phyloP scores from a whole-genome alignment of 129 eudicot genomes.

The Flaveria sonorensis region DNA sequence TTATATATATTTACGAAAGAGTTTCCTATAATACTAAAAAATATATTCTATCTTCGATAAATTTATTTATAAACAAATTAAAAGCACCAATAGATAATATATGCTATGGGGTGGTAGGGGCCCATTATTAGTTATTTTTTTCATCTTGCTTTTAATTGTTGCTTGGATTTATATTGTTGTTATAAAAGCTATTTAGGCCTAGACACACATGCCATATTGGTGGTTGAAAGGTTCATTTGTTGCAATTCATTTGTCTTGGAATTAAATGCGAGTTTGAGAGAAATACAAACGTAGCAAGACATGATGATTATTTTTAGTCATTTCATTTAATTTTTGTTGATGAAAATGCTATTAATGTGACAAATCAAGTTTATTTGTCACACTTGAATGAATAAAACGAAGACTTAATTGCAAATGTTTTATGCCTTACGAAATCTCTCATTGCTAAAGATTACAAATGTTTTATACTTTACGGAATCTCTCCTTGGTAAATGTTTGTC shows the following conservation, averaged over 20 bases:
- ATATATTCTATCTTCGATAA: no score
- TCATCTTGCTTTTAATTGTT: background rate
- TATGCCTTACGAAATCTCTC: background rate
- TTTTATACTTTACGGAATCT: background rate
- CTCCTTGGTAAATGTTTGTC: background rate
- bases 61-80: no score
- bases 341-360: slow-evolving; percentile 26
- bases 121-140: background rate
- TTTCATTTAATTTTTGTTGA: slow-evolving; percentile 29
- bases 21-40: no score
- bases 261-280: slow-evolving; percentile 25
- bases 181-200: slow-evolving; percentile 5
- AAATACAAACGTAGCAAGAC: slow-evolving; percentile 25
- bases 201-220: slow-evolving; percentile 28
- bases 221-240: slow-evolving; percentile 38
- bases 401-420: slow-evolving; percentile 10
- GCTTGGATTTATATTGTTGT: slow-evolving; percentile 27
- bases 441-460: background rate
- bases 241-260: slow-evolving; percentile 33
- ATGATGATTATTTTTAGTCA: slow-evolving; percentile 24
- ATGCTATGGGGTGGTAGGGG: background rate
- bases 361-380: slow-evolving; percentile 10
- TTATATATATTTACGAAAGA: no score
- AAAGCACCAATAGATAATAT: no score
- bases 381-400: background rate